phyloP scores from a whole-genome alignment of 2,329 filamentous ascomycete species.

The Penicillium sp. region DNA sequence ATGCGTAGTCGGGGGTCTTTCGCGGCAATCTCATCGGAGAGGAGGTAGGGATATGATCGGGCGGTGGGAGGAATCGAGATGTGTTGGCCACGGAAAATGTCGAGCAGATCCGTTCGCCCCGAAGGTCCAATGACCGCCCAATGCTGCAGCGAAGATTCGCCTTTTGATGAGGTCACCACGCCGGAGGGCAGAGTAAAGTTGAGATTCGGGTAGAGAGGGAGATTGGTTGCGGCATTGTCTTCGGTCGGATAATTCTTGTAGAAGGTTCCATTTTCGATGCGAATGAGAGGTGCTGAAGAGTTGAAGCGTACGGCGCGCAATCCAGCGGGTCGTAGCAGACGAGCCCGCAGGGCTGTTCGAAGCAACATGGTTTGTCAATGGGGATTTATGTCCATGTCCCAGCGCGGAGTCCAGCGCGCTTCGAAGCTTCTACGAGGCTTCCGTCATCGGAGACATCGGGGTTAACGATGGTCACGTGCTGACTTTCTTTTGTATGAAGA shows the following conservation, averaged over 20 bases:
- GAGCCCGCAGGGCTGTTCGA: slow-evolving; percentile 19
- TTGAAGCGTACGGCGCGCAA: slow-evolving; percentile 11
- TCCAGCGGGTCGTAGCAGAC: slow-evolving; percentile 5
- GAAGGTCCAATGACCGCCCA: slow-evolving; percentile 85
- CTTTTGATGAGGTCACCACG: not conserved
- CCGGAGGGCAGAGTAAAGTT: slow-evolving; percentile 69
- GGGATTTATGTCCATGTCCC: not conserved
- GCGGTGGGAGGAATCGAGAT: slow-evolving; percentile 75
- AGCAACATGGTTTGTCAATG: slow-evolving; percentile 20
- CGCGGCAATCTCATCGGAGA: slow-evolving; percentile 61
- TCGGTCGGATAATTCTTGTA: slow-evolving; percentile 72
- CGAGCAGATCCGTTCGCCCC: slow-evolving; percentile 80
- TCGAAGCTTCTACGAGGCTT: slow-evolving; percentile 3
- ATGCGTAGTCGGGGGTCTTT: slow-evolving; percentile 58
- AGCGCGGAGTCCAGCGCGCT: not conserved
- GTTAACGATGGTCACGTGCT: slow-evolving; percentile 9
- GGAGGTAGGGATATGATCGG: slow-evolving; percentile 77
- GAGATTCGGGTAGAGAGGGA: slow-evolving; percentile 72
- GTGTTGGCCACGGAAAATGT: slow-evolving; percentile 75
- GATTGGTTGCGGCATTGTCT: slow-evolving; percentile 54
- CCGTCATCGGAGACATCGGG: slow-evolving; percentile 9
- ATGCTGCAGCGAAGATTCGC: slow-evolving; percentile 53
- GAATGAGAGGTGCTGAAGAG: slow-evolving; percentile 61
- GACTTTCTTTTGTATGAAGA: not conserved
- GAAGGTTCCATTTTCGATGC: slow-evolving; percentile 78